Percentiles rank a stretch among this genome's conserved stretches.
Conservation (phyloP, 768 basidiomycete genomes). For the Lactarius quietus region DNA sequence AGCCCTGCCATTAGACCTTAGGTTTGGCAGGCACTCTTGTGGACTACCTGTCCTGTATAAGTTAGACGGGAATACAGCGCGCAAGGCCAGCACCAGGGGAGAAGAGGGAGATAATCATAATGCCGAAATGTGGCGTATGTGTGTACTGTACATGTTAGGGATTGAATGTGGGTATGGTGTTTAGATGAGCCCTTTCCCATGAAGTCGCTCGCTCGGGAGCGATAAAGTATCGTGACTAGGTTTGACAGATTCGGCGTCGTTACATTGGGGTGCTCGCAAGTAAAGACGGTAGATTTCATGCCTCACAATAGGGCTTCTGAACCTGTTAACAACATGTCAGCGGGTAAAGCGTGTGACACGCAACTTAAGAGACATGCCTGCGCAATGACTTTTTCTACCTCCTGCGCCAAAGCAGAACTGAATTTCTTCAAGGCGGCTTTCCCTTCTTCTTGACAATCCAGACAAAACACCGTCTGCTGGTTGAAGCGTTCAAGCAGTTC, state of each 20-base stretch:
- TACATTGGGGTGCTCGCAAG: neutral
- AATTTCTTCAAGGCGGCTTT: constrained; percentile 17
- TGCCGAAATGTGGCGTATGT: neutral
- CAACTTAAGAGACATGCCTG: constrained; percentile 7
- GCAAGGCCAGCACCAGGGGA: neutral
- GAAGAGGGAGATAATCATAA: neutral
- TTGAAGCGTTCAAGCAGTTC: constrained; percentile 16
- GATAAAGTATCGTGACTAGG: neutral
- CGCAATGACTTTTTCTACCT: constrained; percentile 20
- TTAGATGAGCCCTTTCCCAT: neutral
- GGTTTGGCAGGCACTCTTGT: neutral
- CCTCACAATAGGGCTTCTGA: constrained; percentile 19
- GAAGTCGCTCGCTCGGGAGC: neutral
- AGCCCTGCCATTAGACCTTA: neutral
- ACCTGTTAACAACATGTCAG: constrained; percentile 16
- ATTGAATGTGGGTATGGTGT: neutral
- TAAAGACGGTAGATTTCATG: neutral
- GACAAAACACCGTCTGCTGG: constrained; percentile 6
- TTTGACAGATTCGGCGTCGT: neutral
- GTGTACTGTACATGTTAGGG: neutral
- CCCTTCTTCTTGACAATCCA: constrained; percentile 22
- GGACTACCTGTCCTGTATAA: neutral
- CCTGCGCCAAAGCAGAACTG: constrained; percentile 18
- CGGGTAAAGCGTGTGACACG: neutral
- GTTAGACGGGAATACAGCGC: neutral